A percentile compares a stretch with the other conserved stretches of the same genome.
phyloP scores from a whole-genome alignment of 306 rosid species.

The Mucuna pruriens region DNA sequence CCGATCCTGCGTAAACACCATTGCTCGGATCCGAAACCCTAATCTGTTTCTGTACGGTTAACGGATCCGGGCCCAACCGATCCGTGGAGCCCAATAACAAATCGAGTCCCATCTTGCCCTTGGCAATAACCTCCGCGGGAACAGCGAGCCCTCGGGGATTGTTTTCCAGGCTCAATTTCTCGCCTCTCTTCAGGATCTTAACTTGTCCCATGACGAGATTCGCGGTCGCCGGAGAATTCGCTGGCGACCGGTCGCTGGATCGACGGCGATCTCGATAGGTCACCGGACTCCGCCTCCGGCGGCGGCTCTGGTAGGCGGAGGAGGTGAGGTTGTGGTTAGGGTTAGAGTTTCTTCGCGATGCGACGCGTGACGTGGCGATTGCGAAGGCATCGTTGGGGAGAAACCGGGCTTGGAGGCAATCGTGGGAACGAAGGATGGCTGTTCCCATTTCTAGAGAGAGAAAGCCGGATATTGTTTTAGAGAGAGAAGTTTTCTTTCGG shows the following conservation, averaged over 20 bases:
- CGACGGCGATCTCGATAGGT: constrained; percentile 38
- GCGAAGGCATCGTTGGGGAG: constrained; percentile 47
- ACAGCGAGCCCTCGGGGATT: background rate
- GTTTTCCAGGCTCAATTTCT: constrained; percentile 42
- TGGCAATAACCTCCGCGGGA: background rate
- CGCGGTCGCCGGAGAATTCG: constrained; percentile 27
- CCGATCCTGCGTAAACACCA: constrained; percentile 63
- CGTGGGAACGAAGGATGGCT: constrained; percentile 57
- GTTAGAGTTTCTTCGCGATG: constrained; percentile 19
- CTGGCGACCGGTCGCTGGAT: constrained; percentile 27
- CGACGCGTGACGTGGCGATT: constrained; percentile 16
- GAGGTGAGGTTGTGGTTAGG: constrained; percentile 30
- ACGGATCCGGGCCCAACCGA: constrained; percentile 77
- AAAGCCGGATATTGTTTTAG: background rate
- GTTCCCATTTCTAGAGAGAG: constrained; percentile 55
- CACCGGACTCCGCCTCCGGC: constrained; percentile 61
- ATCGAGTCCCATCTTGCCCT: constrained; percentile 36
- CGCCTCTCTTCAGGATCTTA: constrained; percentile 87
- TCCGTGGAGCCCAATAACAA: constrained; percentile 64
- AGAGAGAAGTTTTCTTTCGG: background rate
- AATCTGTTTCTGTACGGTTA: constrained; percentile 64
- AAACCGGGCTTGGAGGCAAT: constrained; percentile 47
- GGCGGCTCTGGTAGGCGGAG: constrained; percentile 38
- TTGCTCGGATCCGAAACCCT: constrained; percentile 56
- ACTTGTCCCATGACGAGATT: constrained; percentile 69